phyloP scores from a whole-genome alignment of 495 filamentous ascomycete genomes.

The Usnea hakonensis region DNA sequence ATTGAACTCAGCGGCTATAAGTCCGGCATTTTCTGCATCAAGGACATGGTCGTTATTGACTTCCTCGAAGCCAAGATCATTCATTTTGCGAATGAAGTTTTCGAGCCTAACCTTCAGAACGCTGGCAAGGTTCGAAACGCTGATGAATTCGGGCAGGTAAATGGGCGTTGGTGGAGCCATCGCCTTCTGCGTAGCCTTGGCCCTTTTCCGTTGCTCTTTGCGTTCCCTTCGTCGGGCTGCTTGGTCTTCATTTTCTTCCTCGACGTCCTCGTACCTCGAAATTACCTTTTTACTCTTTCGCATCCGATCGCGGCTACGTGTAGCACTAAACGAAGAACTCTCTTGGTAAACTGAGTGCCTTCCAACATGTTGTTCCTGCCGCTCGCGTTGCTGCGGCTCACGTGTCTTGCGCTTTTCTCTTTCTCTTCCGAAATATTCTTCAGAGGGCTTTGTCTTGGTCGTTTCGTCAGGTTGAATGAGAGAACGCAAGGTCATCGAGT shows the following conservation, averaged over 20 bases:
- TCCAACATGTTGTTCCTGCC: neutral
- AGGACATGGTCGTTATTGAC: slow-evolving; percentile 72
- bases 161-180: slow-evolving; percentile 51
- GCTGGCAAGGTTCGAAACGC: slow-evolving; percentile 72
- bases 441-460: neutral
- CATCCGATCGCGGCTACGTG: neutral
- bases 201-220: slow-evolving; percentile 40
- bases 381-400: neutral
- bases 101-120: slow-evolving; percentile 64
- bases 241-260: slow-evolving; percentile 26
- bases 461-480: neutral
- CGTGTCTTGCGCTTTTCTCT: neutral
- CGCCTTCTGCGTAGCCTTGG: slow-evolving; percentile 35
- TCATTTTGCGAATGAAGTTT: slow-evolving; percentile 66
- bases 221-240: slow-evolving; percentile 33
- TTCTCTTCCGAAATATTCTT: neutral
- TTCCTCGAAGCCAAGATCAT: slow-evolving; percentile 76
- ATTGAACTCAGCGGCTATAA: slow-evolving; percentile 88
- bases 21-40: slow-evolving; percentile 79
- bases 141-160: slow-evolving; percentile 83
- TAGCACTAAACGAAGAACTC: neutral
- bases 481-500: neutral
- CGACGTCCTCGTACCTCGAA: slow-evolving; percentile 6
- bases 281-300: neutral
- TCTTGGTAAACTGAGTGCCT: neutral